A percentile compares a stretch with the other conserved stretches of the same genome.
phyloP scores from a whole-genome alignment of 345 rosid genomes.

The Pistacia integerrima region DNA sequence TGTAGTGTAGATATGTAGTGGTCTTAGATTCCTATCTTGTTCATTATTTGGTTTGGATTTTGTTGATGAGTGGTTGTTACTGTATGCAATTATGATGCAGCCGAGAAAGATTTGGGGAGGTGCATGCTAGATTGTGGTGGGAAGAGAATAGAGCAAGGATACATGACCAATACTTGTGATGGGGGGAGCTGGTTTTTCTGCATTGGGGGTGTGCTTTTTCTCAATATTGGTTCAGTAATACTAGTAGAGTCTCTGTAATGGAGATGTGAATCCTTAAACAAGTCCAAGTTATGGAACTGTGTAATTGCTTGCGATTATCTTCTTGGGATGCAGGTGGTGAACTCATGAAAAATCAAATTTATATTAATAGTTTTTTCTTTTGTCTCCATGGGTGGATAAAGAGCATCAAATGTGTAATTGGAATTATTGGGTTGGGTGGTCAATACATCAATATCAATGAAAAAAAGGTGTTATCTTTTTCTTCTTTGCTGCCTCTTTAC shows the following conservation, averaged over 20 bases:
- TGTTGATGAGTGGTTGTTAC: not conserved
- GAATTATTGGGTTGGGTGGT: slow-evolving; percentile 30
- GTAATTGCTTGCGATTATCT: slow-evolving; percentile 4
- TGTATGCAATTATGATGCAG: slow-evolving; percentile 38
- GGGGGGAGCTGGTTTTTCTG: slow-evolving; percentile 17
- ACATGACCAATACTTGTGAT: slow-evolving; percentile 85
- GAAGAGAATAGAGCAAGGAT: slow-evolving; percentile 96
- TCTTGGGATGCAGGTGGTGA: slow-evolving; percentile 18
- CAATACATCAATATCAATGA: slow-evolving; percentile 17
- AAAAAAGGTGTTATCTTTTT: not conserved
- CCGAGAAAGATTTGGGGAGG: slow-evolving; percentile 95
- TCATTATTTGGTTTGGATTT: not conserved
- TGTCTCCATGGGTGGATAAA: slow-evolving; percentile 18
- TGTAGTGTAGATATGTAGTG: not conserved
- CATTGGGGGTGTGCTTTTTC: slow-evolving; percentile 17
- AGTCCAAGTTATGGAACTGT: slow-evolving; percentile 8
- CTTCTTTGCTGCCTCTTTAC: not conserved
- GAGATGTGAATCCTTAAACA: slow-evolving; percentile 22
- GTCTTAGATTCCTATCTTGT: not conserved
- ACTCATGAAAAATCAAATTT: not conserved
- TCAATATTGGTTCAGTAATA: slow-evolving; percentile 13
- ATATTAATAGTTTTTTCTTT: not conserved
- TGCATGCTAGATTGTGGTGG: slow-evolving; percentile 99
- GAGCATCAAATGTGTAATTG: slow-evolving; percentile 27
- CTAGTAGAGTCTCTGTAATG: slow-evolving; percentile 18